Base-by-base conservation (phyloP, 1,284 basidiomycete genomes). In the Ganoderma leucocontextum region DNA sequence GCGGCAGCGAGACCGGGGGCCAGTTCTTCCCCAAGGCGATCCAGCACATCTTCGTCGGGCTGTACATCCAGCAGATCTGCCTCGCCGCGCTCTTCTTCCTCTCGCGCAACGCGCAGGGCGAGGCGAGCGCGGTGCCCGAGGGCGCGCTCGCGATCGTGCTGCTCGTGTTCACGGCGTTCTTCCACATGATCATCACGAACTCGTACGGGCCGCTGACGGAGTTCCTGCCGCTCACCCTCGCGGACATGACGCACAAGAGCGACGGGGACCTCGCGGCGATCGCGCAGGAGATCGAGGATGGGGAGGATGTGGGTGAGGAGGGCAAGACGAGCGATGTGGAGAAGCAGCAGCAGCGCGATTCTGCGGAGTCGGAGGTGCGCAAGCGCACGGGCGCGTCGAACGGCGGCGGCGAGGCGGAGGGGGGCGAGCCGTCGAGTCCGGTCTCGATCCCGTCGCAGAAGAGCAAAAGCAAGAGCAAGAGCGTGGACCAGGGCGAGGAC, bases 11-110 rank as follows among this genome's bases (percentile, higher is more conserved):
- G 74, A 99, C 97, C 0, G 97, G 96, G 36, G 97, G 97, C 0
- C 80, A 95, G 61, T 99, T 99, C 86, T 99, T 97, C 86, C 96
- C 96, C 58, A 95, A 93, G 80, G 97, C 98, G 1, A 90, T 99
- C 57, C 89, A 93, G 64, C 97, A 98, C 76, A 79, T 97, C 53
- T 98, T 99, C 75, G 94, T 96, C n/a, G 97, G 96, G 4, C 73
- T 97, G 75, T 98, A 98, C 78, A 86, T 98, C 64, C 87, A 93
- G 75, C 90, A 94, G 77, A 78, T 97, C 63, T 96, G 94, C 78
- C 83, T 98, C 22, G 86, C 87, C 38, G 93, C 93, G 2, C 81
- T 98, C 73, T 98, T 98, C 87, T 97, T 98, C 90, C 85, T 98
- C 4, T 89, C 91, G 0, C 84, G 83, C 60, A 80, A 95, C 71